Percentiles rank a stretch among this genome's conserved stretches.
phyloP scores from a whole-genome alignment of 495 filamentous ascomycete species.

The Jackrogersella multiformis region DNA sequence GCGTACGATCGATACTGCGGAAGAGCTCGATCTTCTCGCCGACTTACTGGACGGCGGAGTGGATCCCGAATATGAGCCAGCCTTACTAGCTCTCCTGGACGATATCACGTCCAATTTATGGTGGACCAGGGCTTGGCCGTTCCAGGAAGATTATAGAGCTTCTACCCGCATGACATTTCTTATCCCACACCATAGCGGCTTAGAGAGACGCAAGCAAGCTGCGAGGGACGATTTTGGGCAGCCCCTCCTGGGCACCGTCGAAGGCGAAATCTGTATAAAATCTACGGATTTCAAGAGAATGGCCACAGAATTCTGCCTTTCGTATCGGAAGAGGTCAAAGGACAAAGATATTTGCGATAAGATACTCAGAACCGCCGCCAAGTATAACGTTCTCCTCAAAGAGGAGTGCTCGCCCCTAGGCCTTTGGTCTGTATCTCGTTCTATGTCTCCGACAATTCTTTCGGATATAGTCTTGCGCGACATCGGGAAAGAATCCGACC shows the following conservation, averaged over 20 bases:
- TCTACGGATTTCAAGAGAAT: constrained; percentile 40
- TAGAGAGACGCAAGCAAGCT: constrained; percentile 39
- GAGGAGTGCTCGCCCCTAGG: constrained; percentile 17
- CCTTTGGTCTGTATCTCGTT: constrained; percentile 35
- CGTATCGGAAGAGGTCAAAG: constrained; percentile 32
- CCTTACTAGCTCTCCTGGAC: constrained; percentile 37
- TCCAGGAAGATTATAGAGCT: constrained; percentile 48
- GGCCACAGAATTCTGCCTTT: constrained; percentile 45
- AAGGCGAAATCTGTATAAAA: constrained; percentile 47
- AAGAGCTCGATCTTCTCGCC: constrained; percentile 41
- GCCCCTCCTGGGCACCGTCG: constrained; percentile 37
- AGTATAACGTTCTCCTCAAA: constrained; percentile 44
- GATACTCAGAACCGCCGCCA: constrained; percentile 39
- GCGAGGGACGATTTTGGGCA: constrained; percentile 8
- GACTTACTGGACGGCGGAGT: constrained; percentile 34
- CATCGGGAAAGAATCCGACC: constrained; percentile 42
- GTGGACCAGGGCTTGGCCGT: constrained; percentile 49
- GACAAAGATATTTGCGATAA: constrained; percentile 33
- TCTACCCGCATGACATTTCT: constrained; percentile 44
- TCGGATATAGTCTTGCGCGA: constrained; percentile 38
- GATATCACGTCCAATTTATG: constrained; percentile 44
- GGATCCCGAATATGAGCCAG: constrained; percentile 32
- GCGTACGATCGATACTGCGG: constrained; percentile 31
- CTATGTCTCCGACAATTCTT: constrained; percentile 45
- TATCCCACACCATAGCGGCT: constrained; percentile 37